Base-by-base conservation (phyloP, 1,284 basidiomycete genomes). In the Porogramme epimiltina region DNA sequence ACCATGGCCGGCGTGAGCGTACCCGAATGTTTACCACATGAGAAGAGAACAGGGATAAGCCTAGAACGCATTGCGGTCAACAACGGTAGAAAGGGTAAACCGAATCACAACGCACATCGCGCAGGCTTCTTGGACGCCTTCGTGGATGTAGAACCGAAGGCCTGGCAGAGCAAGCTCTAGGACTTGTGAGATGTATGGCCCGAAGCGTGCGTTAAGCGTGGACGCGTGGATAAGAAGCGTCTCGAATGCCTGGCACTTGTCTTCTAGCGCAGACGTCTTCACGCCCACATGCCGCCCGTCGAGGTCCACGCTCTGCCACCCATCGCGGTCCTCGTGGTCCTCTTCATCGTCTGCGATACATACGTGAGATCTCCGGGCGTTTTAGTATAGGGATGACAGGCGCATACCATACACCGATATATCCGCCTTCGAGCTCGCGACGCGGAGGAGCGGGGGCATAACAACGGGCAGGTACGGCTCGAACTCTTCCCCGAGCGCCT, bases 211-310 rank as follows among this genome's bases (percentile, higher is more conserved):
- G 0, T 81, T 80, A 8, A 93, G 78, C 8, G 87, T 85, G 34
- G 82, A 85, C 55, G 84, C 87, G 63, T 93, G 91, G 18, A 90
- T 86, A 4, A 92, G 82, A 15, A 95, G 76, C 31, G 89, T 91
- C 60, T 91, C 88, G 60, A 93, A 92, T 2, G 91, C 91, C 61
- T 91, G 86, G 50, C 90, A 89, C 67, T 94, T 93, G 61, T 94
- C 92, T 61, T 92, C 90, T 58, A 93, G 84, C 3, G 84, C 84
- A 0, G 88, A 85, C 2, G 90, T 93, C 51, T 84, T 79, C 54
- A 92, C 87, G 2, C 85, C 86, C n/a, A 91, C 76, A 15, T 82
- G 80, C 47, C 84, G 84, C 0, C 89, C 89, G 47, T 90, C 87
- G 74, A 91, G 80, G 9, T 77, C 75, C 56, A 92, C 77, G 3